Conservation (phyloP, 2,329 filamentous ascomycete genomes). For the Botryotinia convoluta region DNA sequence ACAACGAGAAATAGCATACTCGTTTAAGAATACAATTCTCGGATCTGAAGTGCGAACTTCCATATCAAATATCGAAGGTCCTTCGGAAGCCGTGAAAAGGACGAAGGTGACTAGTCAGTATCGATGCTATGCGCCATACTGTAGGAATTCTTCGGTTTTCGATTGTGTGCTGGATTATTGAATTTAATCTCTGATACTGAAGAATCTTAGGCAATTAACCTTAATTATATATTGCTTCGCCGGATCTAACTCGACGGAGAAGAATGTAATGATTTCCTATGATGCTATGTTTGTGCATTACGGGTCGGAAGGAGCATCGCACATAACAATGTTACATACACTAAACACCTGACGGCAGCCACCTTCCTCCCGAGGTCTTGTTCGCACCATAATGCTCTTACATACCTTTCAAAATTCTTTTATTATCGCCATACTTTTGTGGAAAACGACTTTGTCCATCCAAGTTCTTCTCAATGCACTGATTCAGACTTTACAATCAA, state of each 20-base stretch:
- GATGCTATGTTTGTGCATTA: background rate
- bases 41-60: background rate
- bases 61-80: background rate
- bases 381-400: background rate
- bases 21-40: background rate
- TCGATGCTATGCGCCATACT: background rate
- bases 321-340: background rate
- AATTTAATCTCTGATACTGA: background rate
- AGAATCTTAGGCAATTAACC: background rate
- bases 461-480: background rate
- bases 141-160: background rate
- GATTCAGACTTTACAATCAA: background rate
- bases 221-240: background rate
- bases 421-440: background rate
- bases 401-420: background rate
- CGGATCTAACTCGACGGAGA: background rate
- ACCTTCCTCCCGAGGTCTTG: background rate
- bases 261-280: background rate
- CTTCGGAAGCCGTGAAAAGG: background rate
- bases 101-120: background rate
- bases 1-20: background rate
- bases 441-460: background rate
- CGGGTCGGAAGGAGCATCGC: background rate
- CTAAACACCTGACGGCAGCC: background rate
- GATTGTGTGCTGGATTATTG: background rate